Evolutionary conservation across 352 stramenopile genomes (phyloP).

Genomic region (Phytophthora podocarpi): DNA sequence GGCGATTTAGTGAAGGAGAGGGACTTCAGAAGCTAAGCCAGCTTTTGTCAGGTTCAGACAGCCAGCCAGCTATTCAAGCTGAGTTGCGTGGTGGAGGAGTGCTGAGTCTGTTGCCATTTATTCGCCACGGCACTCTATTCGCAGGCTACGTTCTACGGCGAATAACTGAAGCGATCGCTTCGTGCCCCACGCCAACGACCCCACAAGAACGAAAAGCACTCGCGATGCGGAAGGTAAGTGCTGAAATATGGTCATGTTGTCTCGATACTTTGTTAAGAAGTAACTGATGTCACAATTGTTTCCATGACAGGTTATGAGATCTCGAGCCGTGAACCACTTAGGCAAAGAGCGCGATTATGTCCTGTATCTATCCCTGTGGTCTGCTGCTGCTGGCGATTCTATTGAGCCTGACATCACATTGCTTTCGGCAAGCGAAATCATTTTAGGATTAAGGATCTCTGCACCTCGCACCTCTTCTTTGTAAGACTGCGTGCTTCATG

Average conservation of each 20-base stretch:
- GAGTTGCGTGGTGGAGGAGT: conserved; percentile 70
- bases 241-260: background rate
- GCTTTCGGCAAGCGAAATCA: conserved; percentile 35
- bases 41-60: conserved; percentile 44
- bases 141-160: conserved; percentile 55
- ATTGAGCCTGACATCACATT: conserved; percentile 18
- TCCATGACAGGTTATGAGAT: conserved; percentile 60
- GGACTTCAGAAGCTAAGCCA: conserved; percentile 55
- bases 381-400: conserved; percentile 11
- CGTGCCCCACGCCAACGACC: conserved; percentile 39
- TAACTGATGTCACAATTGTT: background rate
- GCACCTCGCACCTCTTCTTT: conserved; percentile 29
- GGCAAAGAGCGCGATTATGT: conserved; percentile 72
- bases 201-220: conserved; percentile 59
- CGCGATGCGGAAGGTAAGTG: conserved; percentile 60
- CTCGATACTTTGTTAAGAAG: background rate
- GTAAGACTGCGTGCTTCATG: conserved; percentile 18
- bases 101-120: conserved; percentile 75
- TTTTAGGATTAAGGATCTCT: conserved; percentile 26
- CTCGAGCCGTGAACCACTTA: conserved; percentile 58
- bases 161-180: conserved; percentile 47
- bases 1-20: conserved; percentile 50
- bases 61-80: conserved; percentile 66
- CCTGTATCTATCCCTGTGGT: conserved; percentile 63
- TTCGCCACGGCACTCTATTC: conserved; percentile 72